Conservation (phyloP, 2,329 filamentous ascomycete species). For the Fusarium sp. region DNA sequence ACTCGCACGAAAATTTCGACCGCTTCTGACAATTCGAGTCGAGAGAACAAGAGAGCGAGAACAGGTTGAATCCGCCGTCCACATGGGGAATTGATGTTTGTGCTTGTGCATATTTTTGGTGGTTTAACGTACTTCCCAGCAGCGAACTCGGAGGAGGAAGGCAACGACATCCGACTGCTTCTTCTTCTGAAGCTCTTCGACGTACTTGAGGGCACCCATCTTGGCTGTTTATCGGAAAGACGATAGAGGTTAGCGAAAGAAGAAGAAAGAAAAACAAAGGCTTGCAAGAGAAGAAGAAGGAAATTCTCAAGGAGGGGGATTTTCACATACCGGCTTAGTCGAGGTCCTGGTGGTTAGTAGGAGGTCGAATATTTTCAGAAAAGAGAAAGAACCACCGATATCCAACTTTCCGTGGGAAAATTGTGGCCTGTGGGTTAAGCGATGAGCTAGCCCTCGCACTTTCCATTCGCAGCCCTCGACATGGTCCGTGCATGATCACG, state of each 20-base stretch:
- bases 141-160: conserved; percentile 99
- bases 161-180: conserved; percentile 99
- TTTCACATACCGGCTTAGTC: conserved; percentile 50
- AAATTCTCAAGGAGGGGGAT: conserved; percentile 1
- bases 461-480: neutral
- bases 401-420: conserved; percentile 16
- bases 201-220: conserved; percentile 99
- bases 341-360: conserved; percentile 52
- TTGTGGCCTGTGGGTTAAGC: conserved; percentile 45
- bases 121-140: conserved; percentile 93
- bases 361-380: conserved; percentile 38
- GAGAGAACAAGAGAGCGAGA: conserved; percentile 31
- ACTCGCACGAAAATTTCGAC: conserved; percentile 21
- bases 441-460: conserved; percentile 28
- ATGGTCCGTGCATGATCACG: neutral
- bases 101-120: conserved; percentile 38
- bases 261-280: neutral
- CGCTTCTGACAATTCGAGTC: conserved; percentile 14
- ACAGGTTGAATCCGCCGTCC: conserved; percentile 45
- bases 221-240: conserved; percentile 59
- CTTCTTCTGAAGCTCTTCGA: conserved; percentile 99
- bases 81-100: conserved; percentile 47
- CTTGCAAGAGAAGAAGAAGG: neutral
- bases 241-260: conserved; percentile 40
- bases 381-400: conserved; percentile 18